Percentiles rank a stretch among this genome's conserved stretches.
phyloP scores from a whole-genome alignment of 306 rosid species.

The Acacia melanoxylon region DNA sequence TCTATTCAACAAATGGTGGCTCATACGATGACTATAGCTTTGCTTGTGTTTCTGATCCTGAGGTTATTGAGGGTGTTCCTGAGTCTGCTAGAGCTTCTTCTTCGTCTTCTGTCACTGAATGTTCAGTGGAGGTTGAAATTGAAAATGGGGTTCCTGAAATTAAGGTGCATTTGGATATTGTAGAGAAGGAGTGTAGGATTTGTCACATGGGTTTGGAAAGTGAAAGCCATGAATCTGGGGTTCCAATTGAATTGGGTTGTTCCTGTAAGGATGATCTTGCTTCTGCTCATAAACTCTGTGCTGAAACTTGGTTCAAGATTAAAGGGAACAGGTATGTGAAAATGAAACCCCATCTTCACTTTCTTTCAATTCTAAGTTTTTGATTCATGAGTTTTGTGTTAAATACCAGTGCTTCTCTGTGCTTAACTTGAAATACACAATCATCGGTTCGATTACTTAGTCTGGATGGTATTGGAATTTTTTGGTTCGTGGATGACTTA shows the following conservation, averaged over 20 bases:
- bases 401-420: background rate
- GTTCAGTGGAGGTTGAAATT: constrained; percentile 64
- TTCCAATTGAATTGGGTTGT: constrained; percentile 89
- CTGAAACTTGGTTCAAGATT: constrained; percentile 97
- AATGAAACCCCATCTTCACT: constrained; percentile 38
- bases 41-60: constrained; percentile 62
- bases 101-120: constrained; percentile 69
- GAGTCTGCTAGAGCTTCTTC: constrained; percentile 70
- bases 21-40: constrained; percentile 81
- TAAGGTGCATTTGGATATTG: constrained; percentile 78
- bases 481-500: constrained; percentile 28
- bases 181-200: constrained; percentile 90
- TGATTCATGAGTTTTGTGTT: constrained; percentile 3
- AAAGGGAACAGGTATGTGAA: constrained; percentile 84
- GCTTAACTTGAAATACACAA: background rate
- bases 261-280: constrained; percentile 91
- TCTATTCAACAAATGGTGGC: constrained; percentile 87
- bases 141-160: constrained; percentile 64
- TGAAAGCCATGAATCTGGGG: constrained; percentile 83
- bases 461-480: background rate
- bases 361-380: constrained; percentile 8
- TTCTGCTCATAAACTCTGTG: constrained; percentile 89
- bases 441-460: background rate
- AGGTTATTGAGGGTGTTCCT: constrained; percentile 27
- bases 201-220: constrained; percentile 98